These are phyloP conservation scores for Pezizomycotina sp. DNA, from an alignment of 2,329 filamentous ascomycete species.

Conservation along the genomic window DNA sequence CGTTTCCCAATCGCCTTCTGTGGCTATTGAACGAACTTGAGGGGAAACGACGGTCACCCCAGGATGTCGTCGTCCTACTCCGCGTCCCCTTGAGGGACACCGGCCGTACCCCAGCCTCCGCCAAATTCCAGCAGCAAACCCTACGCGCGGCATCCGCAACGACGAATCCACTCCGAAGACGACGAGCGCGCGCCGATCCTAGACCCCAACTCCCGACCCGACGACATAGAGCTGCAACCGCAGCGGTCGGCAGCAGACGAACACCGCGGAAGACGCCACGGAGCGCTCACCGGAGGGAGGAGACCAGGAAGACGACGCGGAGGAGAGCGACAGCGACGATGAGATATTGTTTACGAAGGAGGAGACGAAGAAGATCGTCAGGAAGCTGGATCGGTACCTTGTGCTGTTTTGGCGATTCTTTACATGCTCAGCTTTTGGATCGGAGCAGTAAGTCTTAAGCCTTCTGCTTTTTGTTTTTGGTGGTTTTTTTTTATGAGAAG, in stretches of 20 bases:
- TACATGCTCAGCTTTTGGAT: slow-evolving; percentile 79
- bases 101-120: too few relatives aligned
- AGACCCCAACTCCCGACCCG: too few relatives aligned
- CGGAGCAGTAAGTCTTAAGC: slow-evolving; percentile 49
- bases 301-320: slow-evolving; percentile 10
- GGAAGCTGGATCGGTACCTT: slow-evolving; percentile 59
- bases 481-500: neutral
- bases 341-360: slow-evolving; percentile 40
- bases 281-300: slow-evolving; percentile 12
- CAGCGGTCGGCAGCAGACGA: slow-evolving; percentile 15
- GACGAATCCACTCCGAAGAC: too few relatives aligned
- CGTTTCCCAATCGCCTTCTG: too few relatives aligned
- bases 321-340: slow-evolving; percentile 17
- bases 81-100: too few relatives aligned
- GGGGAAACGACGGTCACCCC: too few relatives aligned
- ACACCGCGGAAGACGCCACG: slow-evolving; percentile 8
- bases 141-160: too few relatives aligned
- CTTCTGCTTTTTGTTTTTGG: neutral
- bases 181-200: too few relatives aligned
- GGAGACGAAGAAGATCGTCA: slow-evolving; percentile 55
- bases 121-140: too few relatives aligned
- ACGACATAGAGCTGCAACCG: slow-evolving; percentile 17
- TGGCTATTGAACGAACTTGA: too few relatives aligned
- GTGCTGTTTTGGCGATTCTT: slow-evolving; percentile 61
- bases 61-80: too few relatives aligned